Evolutionary conservation across 2,329 filamentous ascomycete genomes (phyloP), one percentile per base, ranked within the genome.

Genomic region (Ophiostoma himal-ulmi): DNA sequence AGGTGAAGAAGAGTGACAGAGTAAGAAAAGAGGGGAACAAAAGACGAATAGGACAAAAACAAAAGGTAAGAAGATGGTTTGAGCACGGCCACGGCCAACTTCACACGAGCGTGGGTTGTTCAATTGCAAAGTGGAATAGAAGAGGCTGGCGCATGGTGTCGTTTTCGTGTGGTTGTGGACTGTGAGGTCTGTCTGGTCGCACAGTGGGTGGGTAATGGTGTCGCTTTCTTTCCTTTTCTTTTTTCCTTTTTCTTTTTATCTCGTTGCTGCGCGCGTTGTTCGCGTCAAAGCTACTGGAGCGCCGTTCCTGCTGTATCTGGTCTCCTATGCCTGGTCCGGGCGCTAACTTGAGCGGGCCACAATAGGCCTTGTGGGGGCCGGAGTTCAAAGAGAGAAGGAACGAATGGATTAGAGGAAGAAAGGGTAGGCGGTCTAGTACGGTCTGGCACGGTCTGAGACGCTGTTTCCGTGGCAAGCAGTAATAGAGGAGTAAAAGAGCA

Each of bases 121-220:
- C 48, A 66, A 64, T 65, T 68, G 68, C 62, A 52, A 39, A 7
- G 70, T 70, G 70, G 60, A 72, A 73, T 71, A 69, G 57, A 68
- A 71, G 71, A 73, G 72, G 73, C 68, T 73, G 72, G 71, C 70
- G 66, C 69, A 62, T 72, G 64, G 71, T 68, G 71, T 69, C 41
- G 68, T 73, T 73, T 73, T 71, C 72, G 73, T 74, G 64, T 39
- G 36, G 37, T 44, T 66, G 64, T 66, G 64, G 14, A 39, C 20
- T 66, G 64, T 66, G 64, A 14, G n/a, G 64, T 41, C 26, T 41
- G 39, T 67, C 34, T 66, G 65, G 39, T 67, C 36, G 17, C 37
- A 30, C n/a, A 48, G 65, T 48, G 65, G 65, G 65, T 67, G 65
- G 65, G 65, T 44, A 67, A 20, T 67, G 36, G 34, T 65, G 62